A percentile compares a stretch with the other conserved stretches of the same genome.
Conservation (phyloP, 2,329 filamentous ascomycete species). For the Keithomyces neogunnii region DNA sequence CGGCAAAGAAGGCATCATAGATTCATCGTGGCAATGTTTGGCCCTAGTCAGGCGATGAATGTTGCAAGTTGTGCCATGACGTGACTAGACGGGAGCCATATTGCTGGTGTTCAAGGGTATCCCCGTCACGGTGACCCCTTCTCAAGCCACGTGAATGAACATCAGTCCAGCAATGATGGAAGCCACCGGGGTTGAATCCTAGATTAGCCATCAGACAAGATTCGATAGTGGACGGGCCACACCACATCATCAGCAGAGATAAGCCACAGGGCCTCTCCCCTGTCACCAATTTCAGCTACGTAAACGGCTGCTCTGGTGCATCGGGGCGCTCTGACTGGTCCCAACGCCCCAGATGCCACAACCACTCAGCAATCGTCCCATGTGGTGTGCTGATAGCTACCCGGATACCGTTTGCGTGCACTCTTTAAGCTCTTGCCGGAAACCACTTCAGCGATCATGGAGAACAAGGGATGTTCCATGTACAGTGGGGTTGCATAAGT, state of each 20-base stretch:
- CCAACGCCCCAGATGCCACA: constrained; percentile 1
- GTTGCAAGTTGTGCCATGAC: too few species aligned
- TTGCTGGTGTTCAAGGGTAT: background rate
- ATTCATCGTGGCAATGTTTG: too few species aligned
- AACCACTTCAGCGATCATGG: background rate
- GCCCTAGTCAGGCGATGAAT: too few species aligned
- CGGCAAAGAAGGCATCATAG: too few species aligned
- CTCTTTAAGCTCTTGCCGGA: background rate
- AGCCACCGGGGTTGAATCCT: too few species aligned
- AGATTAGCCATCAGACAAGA: too few species aligned
- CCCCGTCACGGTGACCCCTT: background rate
- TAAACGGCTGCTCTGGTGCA: constrained; percentile 16
- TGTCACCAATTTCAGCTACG: constrained; percentile 29
- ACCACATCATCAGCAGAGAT: background rate
- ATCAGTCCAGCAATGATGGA: background rate
- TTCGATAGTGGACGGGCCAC: too few species aligned
- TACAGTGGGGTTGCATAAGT: too few species aligned
- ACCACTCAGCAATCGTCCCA: background rate
- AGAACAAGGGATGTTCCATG: background rate
- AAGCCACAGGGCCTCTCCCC: background rate
- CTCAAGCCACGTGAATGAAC: background rate
- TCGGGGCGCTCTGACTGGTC: constrained; percentile 4
- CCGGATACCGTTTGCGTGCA: background rate
- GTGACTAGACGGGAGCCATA: too few species aligned
- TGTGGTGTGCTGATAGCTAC: background rate